These are phyloP conservation scores for Schizochytrium sp. DNA, from an alignment of 108 stramenopile species.

Conservation along the genomic window DNA sequence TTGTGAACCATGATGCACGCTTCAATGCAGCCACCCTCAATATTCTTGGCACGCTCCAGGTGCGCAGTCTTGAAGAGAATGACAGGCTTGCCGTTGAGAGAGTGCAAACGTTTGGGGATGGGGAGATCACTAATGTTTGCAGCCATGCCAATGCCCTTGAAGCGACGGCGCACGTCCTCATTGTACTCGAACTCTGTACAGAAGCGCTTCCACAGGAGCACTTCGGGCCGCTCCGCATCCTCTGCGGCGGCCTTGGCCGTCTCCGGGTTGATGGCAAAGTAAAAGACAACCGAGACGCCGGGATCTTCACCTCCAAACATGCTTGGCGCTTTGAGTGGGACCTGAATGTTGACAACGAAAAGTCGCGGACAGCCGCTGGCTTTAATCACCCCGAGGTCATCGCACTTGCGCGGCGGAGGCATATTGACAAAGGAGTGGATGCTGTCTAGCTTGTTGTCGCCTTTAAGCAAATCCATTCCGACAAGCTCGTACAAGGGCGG, in stretches of 20 bases:
- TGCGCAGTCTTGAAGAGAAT: background rate
- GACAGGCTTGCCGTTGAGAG: background rate
- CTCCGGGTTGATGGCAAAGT: background rate
- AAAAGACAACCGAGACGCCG: background rate
- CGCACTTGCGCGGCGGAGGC: background rate
- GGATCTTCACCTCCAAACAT: background rate
- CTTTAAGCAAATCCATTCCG: background rate
- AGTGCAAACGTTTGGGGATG: background rate
- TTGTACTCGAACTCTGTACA: background rate
- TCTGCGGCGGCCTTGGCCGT: background rate
- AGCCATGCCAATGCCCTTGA: slow-evolving; percentile 4
- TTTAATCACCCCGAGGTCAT: background rate
- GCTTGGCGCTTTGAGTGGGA: background rate
- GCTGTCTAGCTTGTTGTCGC: background rate
- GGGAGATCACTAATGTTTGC: background rate
- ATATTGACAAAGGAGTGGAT: background rate
- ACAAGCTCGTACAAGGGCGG: background rate
- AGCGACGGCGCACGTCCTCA: background rate
- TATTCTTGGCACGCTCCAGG: background rate
- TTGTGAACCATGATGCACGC: background rate
- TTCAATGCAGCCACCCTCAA: background rate
- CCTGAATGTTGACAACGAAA: background rate
- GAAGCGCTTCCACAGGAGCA: background rate
- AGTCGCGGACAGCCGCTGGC: background rate
- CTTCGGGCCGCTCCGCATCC: background rate